Base-by-base conservation (phyloP, 208 protist genomes). In the Kentomonas sorsogonicus region DNA sequence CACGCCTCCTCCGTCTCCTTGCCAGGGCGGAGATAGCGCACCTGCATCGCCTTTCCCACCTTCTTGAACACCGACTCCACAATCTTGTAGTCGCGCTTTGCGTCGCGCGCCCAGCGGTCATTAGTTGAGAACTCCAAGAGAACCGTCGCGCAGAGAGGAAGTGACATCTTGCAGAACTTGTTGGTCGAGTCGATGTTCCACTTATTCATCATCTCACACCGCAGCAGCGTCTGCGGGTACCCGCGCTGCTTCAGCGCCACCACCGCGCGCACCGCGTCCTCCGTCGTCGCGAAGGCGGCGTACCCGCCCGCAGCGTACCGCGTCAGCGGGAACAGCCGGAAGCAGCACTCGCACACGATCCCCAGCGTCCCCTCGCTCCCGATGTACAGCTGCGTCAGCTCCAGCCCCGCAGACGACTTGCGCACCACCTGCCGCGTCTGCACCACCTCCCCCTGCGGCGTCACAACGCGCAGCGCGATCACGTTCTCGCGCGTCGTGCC, bases 361-460 rank as follows among this genome's bases (percentile, higher is more conserved):
- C 87, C 93, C 1, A 97, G 72, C 33, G 91, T 96, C 26, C 89
- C 93, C 62, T 97, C 93, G 13, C 67, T 72, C 15, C 89, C 91
- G 45, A 94, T 78, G 59, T 94, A 95, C 31, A 97, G 70, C 60
- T 83, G 74, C 36, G 85, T 96, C 33, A 96, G 66, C 66, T 97
- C 86, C 48, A 94, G 91, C 15, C 93, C 91, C 3, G 83, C 55
- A 18, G 80, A 91, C 9, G 74, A 84, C 74, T 96, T 96, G 41
- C 83, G 84, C 41, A 88, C 84, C 36, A 78, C 65, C 46, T 81
- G 61, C 41, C 69, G 66, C 20, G 84, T 89, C 62, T 86, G 72
- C 40, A 91, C 56, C 23, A 84, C 52, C 26, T 72, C 56, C 5
- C 85, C 85, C 11, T 56, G 22, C 16, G 77, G 67, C 16, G 85